Evolutionary conservation across 1,284 basidiomycete species (phyloP).

Genomic region (Apiotrichum akiyoshidainum): DNA sequence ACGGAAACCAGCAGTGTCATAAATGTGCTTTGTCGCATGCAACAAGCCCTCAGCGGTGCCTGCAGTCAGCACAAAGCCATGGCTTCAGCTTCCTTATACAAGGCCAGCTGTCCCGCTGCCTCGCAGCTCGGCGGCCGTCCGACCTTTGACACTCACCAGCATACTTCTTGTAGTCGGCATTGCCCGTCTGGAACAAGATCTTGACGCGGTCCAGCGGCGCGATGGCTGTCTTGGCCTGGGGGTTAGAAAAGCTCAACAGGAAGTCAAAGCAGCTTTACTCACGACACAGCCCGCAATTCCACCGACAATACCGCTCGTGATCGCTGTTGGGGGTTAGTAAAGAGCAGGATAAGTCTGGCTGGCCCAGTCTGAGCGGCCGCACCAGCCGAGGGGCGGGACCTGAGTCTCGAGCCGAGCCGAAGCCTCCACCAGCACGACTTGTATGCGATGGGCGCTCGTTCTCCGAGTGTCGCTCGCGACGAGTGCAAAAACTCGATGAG

Average conservation of each 20-base stretch:
- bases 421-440: too few species aligned
- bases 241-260: slow-evolving; percentile 7
- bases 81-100: too few species aligned
- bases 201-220: slow-evolving; percentile 97
- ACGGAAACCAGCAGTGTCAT: slow-evolving; percentile 64
- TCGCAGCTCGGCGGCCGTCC: neutral
- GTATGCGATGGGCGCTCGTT: too few species aligned
- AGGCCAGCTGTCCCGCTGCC: too few species aligned
- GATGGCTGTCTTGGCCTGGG: slow-evolving; percentile 90
- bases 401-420: neutral
- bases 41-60: slow-evolving; percentile 60
- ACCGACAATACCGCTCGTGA: slow-evolving; percentile 70
- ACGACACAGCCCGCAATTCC: slow-evolving; percentile 92
- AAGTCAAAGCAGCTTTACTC: slow-evolving; percentile 47
- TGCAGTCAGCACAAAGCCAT: slow-evolving; percentile 13
- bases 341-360: too few species aligned
- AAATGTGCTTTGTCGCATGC: slow-evolving; percentile 76
- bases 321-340: slow-evolving; percentile 28
- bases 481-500: too few species aligned
- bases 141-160: slow-evolving; percentile 59
- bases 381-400: too few species aligned
- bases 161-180: slow-evolving; percentile 91
- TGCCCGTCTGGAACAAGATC: slow-evolving; percentile 97
- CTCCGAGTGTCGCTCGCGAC: too few species aligned
- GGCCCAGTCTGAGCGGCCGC: too few species aligned